Conservation (phyloP, 768 basidiomycete species). For the Rhodotorula paludigena region DNA sequence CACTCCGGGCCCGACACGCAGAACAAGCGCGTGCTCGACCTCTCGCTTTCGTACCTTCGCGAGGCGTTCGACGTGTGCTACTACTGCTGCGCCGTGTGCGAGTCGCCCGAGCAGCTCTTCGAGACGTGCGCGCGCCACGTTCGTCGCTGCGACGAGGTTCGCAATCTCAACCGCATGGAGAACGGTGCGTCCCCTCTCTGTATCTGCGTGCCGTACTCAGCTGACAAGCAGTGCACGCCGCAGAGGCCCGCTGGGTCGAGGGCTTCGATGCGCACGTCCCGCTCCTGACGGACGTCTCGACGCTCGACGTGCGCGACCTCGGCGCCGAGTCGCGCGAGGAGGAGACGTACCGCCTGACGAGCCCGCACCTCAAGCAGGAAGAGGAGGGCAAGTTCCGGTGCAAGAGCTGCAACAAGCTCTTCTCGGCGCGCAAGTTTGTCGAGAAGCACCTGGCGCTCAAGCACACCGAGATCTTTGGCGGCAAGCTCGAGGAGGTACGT, state of each 20-base stretch:
- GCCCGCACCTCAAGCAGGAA: constrained; percentile 82
- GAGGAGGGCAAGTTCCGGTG: constrained; percentile 96
- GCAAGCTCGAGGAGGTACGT: constrained; percentile 71
- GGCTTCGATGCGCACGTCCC: constrained; percentile 81
- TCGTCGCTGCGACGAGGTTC: constrained; percentile 59
- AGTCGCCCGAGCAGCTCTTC: constrained; percentile 91
- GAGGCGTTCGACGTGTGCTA: constrained; percentile 92
- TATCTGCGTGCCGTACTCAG: constrained; percentile 37
- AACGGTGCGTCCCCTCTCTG: background rate
- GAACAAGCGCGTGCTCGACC: constrained; percentile 77
- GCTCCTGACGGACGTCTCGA: constrained; percentile 68
- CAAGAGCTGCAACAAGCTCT: constrained; percentile 87
- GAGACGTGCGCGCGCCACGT: constrained; percentile 90
- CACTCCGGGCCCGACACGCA: too few relatives aligned
- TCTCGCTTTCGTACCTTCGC: constrained; percentile 88
- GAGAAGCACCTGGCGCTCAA: constrained; percentile 97
- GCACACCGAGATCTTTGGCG: constrained; percentile 71
- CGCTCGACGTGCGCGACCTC: constrained; percentile 78
- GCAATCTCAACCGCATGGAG: constrained; percentile 11
- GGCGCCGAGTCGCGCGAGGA: constrained; percentile 85
- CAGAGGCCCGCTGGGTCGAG: constrained; percentile 81
- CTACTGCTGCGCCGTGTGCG: constrained; percentile 88
- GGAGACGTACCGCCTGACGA: constrained; percentile 72
- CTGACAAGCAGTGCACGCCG: too few relatives aligned
- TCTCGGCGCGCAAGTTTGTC: constrained; percentile 94